These are phyloP conservation scores for Miscanthus lutarioriparius DNA, from an alignment of 176 grass and related monocot genomes.

Conservation along the genomic window DNA sequence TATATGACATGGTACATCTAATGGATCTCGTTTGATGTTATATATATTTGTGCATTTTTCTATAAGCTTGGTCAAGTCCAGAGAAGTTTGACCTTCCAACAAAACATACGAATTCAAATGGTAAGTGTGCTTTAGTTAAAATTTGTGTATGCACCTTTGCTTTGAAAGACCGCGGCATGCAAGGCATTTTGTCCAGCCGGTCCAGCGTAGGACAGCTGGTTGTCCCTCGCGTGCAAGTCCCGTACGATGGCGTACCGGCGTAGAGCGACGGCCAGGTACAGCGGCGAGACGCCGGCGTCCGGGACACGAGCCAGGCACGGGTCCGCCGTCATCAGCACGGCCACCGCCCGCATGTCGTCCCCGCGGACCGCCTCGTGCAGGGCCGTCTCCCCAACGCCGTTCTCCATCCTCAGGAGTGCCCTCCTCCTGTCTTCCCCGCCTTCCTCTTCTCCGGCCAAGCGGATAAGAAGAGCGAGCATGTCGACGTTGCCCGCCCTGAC, in stretches of 20 bases:
- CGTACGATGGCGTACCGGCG: background rate
- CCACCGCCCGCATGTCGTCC: background rate
- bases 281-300: background rate
- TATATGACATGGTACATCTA: background rate
- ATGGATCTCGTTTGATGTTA: background rate
- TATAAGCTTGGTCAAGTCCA: background rate
- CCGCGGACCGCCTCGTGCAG: constrained; percentile 7
- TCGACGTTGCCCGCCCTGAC: background rate
- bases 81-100: background rate
- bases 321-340: background rate
- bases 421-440: background rate
- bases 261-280: constrained; percentile 27
- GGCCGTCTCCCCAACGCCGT: constrained; percentile 5
- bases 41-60: background rate
- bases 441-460: background rate
- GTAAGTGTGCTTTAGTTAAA: no score
- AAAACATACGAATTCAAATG: no score
- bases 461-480: background rate
- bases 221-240: constrained; percentile 7
- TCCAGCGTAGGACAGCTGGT: constrained; percentile 19
- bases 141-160: constrained; percentile 17
- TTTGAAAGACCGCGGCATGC: constrained; percentile 29
- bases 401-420: background rate
- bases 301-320: constrained; percentile 1
- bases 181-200: constrained; percentile 31